Conservation (phyloP, 768 basidiomycete species). For the Psilocybe sp. region DNA sequence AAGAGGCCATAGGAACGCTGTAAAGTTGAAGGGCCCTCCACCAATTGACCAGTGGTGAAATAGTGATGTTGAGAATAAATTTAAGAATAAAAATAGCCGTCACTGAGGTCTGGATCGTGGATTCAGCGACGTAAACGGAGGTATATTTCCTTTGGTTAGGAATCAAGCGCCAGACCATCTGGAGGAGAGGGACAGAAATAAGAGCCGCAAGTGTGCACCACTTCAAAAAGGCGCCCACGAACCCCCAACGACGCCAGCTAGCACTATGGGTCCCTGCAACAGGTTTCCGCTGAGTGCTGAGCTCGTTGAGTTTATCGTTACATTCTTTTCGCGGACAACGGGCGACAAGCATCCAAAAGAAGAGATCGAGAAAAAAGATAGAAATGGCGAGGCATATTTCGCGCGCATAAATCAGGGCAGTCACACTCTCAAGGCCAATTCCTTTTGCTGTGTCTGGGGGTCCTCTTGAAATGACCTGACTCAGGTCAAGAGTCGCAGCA, state of each 20-base stretch:
- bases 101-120: slow-evolving; percentile 54
- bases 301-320: not conserved
- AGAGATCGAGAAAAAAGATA: slow-evolving; percentile 57
- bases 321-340: slow-evolving; percentile 48
- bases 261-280: slow-evolving; percentile 43
- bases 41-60: slow-evolving; percentile 36
- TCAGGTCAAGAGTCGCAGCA: slow-evolving; percentile 62
- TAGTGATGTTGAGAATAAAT: slow-evolving; percentile 53
- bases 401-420: slow-evolving; percentile 45
- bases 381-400: slow-evolving; percentile 61
- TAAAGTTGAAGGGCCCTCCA: slow-evolving; percentile 46
- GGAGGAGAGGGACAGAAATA: slow-evolving; percentile 49
- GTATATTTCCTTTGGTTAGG: slow-evolving; percentile 34
- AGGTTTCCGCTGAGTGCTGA: slow-evolving; percentile 7
- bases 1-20: slow-evolving; percentile 45
- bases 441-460: slow-evolving; percentile 20
- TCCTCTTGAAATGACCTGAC: slow-evolving; percentile 45
- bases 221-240: slow-evolving; percentile 50
- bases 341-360: slow-evolving; percentile 67
- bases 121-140: slow-evolving; percentile 54
- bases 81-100: slow-evolving; percentile 62
- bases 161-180: slow-evolving; percentile 61
- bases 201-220: slow-evolving; percentile 44
- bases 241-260: slow-evolving; percentile 66
- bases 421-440: slow-evolving; percentile 22